These are phyloP conservation scores for Phytopythium kandeliae DNA, from an alignment of 352 stramenopile species.

Conservation along the genomic window DNA sequence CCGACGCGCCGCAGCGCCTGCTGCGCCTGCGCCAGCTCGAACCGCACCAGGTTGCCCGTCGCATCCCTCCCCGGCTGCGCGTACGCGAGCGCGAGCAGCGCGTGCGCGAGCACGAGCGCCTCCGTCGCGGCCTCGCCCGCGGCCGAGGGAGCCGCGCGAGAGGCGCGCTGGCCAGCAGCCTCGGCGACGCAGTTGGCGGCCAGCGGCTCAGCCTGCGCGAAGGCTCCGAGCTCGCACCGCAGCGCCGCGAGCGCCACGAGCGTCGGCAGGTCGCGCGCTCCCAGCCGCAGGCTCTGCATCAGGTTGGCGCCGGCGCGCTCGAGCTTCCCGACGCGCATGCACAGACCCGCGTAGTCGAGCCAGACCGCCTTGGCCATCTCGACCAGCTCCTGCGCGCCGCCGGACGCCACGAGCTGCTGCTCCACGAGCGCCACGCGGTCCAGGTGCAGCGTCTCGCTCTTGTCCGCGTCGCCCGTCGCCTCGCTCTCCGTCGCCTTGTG, in stretches of 20 bases:
- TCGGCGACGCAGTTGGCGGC: slow-evolving; percentile 38
- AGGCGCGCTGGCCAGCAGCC: not conserved
- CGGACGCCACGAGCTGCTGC: slow-evolving; percentile 15
- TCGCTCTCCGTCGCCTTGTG: slow-evolving; percentile 65
- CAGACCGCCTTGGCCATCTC: slow-evolving; percentile 30
- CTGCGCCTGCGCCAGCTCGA: slow-evolving; percentile 63
- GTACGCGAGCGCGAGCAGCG: slow-evolving; percentile 59
- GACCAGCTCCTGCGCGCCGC: slow-evolving; percentile 5
- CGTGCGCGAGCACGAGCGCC: slow-evolving; percentile 39
- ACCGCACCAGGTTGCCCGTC: slow-evolving; percentile 55
- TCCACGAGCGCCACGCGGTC: slow-evolving; percentile 62
- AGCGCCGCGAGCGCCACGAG: slow-evolving; percentile 51
- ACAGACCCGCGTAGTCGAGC: slow-evolving; percentile 67
- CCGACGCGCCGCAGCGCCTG: slow-evolving; percentile 19
- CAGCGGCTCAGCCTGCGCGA: slow-evolving; percentile 29
- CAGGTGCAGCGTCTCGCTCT: slow-evolving; percentile 54
- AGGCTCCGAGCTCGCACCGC: slow-evolving; percentile 54
- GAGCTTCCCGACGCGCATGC: slow-evolving; percentile 31
- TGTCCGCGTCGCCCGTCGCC: slow-evolving; percentile 58
- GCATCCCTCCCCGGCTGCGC: slow-evolving; percentile 29
- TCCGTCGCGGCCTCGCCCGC: slow-evolving; percentile 4
- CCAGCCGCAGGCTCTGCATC: slow-evolving; percentile 49
- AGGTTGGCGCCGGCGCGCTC: slow-evolving; percentile 53
- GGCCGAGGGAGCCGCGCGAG: not conserved
- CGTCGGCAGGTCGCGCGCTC: slow-evolving; percentile 26